Evolutionary conservation across 495 filamentous ascomycete species (phyloP), one percentile per base, ranked within the genome.

Genomic region (Daldinia childiae): DNA sequence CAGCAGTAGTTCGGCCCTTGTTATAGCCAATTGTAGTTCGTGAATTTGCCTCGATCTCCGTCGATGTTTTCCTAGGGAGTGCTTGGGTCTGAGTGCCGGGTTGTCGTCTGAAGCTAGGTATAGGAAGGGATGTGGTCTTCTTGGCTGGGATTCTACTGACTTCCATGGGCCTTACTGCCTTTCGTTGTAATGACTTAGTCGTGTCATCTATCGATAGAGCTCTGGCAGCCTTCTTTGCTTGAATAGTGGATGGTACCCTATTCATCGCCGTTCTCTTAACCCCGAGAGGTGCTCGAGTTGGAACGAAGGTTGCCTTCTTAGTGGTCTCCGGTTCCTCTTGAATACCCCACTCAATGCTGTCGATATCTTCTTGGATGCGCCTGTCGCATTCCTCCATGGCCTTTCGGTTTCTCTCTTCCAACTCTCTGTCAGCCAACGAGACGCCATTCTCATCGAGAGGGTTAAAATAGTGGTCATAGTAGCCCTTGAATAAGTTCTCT

Each of bases 21-120:
- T 87, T 89, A 76, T 94, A 95, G 6, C 93, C 93, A 29, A 97
- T 79, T 0, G 94, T 97, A 52, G 87, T 91, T 58, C 87, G 87
- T 12, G 93, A 94, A 6, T 82, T 84, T 19, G 91, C 90, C 6
- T 90, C 88, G 4, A 87, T 80, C 71, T 88, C 65, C 52, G 59
- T 3, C 79, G 81, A 54, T 85, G 85, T 62, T 79, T 84, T 38
- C 68, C 77, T 19, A 80, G 76, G 14, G 76, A 74, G 51, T 63
- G 64, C 34, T 64, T 79, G 82, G 30, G 54, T 7, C 70, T 59
- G 77, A 48, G 67, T 21, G 50, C 58, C 72, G 62, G 27, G 81
- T 68, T 58, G 82, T 74, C 58, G 85, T 70, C 15, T 83, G 45
- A 19, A 79, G 78, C 75, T 62, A 66, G 86, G 38, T 76, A 81